A percentile compares a stretch with the other conserved stretches of the same genome.
These are phyloP conservation scores for Pisolithus tinctorius DNA, from an alignment of 768 basidiomycete species.

Conservation along the genomic window DNA sequence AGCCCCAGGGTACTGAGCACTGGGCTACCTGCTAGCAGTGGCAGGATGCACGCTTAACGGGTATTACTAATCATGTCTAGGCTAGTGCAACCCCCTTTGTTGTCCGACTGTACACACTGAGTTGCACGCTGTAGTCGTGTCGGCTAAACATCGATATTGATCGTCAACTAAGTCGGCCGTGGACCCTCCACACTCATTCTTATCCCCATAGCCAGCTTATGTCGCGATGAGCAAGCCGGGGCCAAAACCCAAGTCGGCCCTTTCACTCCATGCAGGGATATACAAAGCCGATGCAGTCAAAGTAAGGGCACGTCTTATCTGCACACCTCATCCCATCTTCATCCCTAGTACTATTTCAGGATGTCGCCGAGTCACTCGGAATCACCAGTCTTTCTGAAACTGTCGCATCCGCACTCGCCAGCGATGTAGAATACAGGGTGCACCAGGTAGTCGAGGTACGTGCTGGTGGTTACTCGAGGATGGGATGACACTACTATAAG, in stretches of 20 bases:
- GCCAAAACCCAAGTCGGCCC: conserved; percentile 40
- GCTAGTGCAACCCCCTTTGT: too few species aligned
- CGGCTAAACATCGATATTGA: too few species aligned
- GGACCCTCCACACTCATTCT: too few species aligned
- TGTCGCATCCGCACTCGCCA: conserved; percentile 81
- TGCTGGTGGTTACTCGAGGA: neutral
- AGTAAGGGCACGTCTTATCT: conserved; percentile 29
- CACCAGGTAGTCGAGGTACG: conserved; percentile 90
- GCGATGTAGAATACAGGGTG: conserved; percentile 94
- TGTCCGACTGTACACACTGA: too few species aligned
- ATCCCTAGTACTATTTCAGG: conserved; percentile 38
- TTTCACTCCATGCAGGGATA: conserved; percentile 49
- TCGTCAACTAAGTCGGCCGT: too few species aligned
- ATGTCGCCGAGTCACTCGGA: conserved; percentile 84
- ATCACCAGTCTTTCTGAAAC: conserved; percentile 68
- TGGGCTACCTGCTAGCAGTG: too few species aligned
- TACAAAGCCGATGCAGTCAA: conserved; percentile 61
- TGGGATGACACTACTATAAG: neutral
- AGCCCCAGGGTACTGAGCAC: too few species aligned
- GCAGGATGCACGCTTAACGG: too few species aligned
- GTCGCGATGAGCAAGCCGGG: conserved; percentile 34
- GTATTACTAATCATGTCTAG: too few species aligned
- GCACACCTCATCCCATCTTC: conserved; percentile 6
- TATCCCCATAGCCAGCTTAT: too few species aligned
- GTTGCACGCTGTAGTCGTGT: too few species aligned